Conservation (phyloP, 257 asterid species). For the Solanum rostratum region DNA sequence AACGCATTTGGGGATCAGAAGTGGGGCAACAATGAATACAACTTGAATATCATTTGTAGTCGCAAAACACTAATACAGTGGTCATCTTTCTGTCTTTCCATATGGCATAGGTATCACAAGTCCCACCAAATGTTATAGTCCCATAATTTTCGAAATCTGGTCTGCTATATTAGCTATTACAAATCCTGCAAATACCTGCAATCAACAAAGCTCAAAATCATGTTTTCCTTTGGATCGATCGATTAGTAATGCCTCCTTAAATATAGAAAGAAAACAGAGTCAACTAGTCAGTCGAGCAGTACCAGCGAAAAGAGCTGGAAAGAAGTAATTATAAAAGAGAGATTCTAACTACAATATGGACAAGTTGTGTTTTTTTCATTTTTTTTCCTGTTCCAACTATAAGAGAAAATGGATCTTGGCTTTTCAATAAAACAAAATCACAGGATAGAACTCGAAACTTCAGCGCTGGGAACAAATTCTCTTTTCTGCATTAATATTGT, state of each 20-base stretch:
- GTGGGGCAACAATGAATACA: not conserved
- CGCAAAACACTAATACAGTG: not conserved
- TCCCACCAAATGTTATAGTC: slow-evolving; percentile 29
- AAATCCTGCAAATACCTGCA: slow-evolving; percentile 91
- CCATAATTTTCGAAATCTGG: slow-evolving; percentile 44
- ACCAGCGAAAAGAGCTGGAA: not conserved
- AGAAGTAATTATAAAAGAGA: not conserved
- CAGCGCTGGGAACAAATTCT: not conserved
- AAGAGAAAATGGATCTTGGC: not conserved
- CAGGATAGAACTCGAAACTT: not conserved
- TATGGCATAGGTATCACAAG: not conserved
- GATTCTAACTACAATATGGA: not conserved
- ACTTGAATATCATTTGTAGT: not conserved
- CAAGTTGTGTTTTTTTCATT: not conserved
- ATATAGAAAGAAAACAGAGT: not conserved
- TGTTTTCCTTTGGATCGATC: not conserved
- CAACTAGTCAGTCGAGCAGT: not conserved
- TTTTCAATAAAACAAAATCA: not conserved
- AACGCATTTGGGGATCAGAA: not conserved
- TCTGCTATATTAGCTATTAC: slow-evolving; percentile 79
- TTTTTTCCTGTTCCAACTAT: not conserved
- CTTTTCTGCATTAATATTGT: not conserved
- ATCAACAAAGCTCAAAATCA: not conserved
- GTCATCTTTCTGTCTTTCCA: not conserved
- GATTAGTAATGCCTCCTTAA: not conserved